Base-by-base conservation (phyloP, 2,329 filamentous ascomycete genomes). In the Hymenoscyphus albidus region DNA sequence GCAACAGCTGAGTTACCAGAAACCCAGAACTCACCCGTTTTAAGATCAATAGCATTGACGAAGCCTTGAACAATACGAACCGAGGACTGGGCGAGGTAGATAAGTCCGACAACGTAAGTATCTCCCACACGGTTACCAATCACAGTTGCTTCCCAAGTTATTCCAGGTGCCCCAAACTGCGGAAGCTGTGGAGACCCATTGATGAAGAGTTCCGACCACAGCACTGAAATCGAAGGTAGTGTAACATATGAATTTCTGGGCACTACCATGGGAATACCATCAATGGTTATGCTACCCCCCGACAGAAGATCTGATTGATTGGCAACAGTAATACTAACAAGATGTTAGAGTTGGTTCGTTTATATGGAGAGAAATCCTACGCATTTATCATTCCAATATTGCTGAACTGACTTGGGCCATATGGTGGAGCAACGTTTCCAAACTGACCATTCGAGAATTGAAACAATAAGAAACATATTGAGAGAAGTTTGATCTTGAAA, bases 191-290 rank as follows among this genome's bases (percentile, higher is more conserved):
- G 42, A 54, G 51, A 58, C 31, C 63, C 65, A 35, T 55, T 51
- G 5, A 56, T 66, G 64, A 71, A 72, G 42, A 71, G 62, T 56
- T 72, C 70, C 16, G 59, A 18, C 70, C 69, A 71, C 5, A 65
- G 63, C 7, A 71, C 68, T 14, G 66, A 66, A 39, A 71, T 71
- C 7, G 68, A 65, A 5, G 69, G 70, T 9, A 71, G 61, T 14
- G 70, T 72, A 16, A 64, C 70, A 22, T 68, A 48, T 6, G 67
- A 60, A 18, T 72, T 71, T 7, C 58, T 63, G 9, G 70, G 69
- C 12, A 71, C 58, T 2, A 62, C 58, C 12, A 70, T 66, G 14
- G 40, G 38, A 14, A 65, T 63, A 3, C 65, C 68, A 65, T 72
- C 67, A 7, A 71, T 62, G 14, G 58, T 63, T n/a, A 72, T 64